These are phyloP conservation scores for Cinnamomum micranthum DNA, from an alignment of 164 flowering plant species.

Conservation along the genomic window DNA sequence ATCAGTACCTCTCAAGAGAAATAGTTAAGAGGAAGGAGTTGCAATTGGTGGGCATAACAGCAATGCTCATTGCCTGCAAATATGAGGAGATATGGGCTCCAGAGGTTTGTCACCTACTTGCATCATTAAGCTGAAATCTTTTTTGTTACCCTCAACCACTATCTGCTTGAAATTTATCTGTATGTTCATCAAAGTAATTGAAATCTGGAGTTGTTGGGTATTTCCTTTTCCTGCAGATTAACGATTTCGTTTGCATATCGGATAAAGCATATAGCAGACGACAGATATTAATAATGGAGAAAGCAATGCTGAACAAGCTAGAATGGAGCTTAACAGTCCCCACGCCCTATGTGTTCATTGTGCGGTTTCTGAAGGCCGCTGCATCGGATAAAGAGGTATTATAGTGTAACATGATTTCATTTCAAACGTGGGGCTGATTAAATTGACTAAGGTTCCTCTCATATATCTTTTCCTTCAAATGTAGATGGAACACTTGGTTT, in stretches of 20 bases:
- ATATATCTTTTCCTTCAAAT: background rate
- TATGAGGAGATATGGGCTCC: constrained; percentile 98
- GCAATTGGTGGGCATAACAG: constrained; percentile 72
- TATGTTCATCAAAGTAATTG: no score
- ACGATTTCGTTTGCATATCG: constrained; percentile 70
- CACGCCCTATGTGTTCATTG: constrained; percentile 76
- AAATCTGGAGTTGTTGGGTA: no score
- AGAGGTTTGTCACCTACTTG: constrained; percentile 35
- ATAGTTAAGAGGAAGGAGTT: constrained; percentile 53
- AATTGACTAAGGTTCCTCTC: background rate
- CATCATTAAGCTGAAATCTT: no score
- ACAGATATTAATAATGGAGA: constrained; percentile 77
- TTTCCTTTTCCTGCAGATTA: constrained; percentile 38
- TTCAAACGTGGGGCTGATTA: background rate
- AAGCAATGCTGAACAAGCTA: constrained; percentile 53
- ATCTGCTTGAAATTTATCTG: no score
- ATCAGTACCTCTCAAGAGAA: constrained; percentile 59
- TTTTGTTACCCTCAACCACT: background rate
- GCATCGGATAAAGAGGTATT: constrained; percentile 37
- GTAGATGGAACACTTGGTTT: constrained; percentile 64
- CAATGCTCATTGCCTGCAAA: constrained; percentile 81
- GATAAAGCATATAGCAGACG: constrained; percentile 56
- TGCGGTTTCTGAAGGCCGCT: constrained; percentile 78
- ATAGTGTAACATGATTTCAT: background rate
- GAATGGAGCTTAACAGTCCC: constrained; percentile 89